Evolutionary conservation across 352 stramenopile species (phyloP).

Genomic region (Phytophthora macrochlamydospora): DNA sequence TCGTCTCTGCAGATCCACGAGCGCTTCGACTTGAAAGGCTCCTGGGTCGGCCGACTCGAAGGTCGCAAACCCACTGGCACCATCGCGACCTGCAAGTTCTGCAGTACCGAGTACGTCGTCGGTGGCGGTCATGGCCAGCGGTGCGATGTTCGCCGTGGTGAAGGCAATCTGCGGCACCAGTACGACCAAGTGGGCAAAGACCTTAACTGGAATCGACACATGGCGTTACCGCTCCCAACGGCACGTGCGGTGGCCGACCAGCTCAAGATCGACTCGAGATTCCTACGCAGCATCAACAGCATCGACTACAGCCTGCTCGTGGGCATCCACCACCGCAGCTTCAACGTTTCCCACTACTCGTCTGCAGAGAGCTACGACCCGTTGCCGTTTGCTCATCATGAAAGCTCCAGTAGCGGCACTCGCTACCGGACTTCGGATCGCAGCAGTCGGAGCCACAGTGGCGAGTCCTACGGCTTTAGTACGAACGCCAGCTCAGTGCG

Average conservation of each 20-base stretch:
- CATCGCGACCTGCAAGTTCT: conserved; percentile 77
- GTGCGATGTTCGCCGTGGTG: conserved; percentile 63
- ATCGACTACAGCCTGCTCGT: conserved; percentile 97
- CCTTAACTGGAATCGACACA: conserved; percentile 86
- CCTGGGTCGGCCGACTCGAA: conserved; percentile 82
- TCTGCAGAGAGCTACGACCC: conserved; percentile 57
- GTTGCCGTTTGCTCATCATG: conserved; percentile 26
- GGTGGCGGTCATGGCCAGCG: conserved; percentile 73
- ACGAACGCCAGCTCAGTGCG: conserved; percentile 33
- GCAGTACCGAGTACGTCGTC: conserved; percentile 65
- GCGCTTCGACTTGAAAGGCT: conserved; percentile 85
- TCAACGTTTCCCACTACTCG: conserved; percentile 78
- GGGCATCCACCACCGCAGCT: conserved; percentile 92
- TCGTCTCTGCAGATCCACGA: conserved; percentile 82
- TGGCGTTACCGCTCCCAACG: conserved; percentile 62
- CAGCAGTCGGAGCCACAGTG: conserved; percentile 29
- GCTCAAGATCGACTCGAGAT: conserved; percentile 87
- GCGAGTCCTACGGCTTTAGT: conserved; percentile 23
- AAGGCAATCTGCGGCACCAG: conserved; percentile 73
- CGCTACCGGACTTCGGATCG: conserved; percentile 24
- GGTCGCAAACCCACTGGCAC: conserved; percentile 75
- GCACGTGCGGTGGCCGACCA: conserved; percentile 71
- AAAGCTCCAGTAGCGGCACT: conserved; percentile 23
- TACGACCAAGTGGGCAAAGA: conserved; percentile 87
- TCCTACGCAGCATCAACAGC: conserved; percentile 92